Conservation (phyloP, 352 stramenopile species). For the Phytophthora crassamura region DNA sequence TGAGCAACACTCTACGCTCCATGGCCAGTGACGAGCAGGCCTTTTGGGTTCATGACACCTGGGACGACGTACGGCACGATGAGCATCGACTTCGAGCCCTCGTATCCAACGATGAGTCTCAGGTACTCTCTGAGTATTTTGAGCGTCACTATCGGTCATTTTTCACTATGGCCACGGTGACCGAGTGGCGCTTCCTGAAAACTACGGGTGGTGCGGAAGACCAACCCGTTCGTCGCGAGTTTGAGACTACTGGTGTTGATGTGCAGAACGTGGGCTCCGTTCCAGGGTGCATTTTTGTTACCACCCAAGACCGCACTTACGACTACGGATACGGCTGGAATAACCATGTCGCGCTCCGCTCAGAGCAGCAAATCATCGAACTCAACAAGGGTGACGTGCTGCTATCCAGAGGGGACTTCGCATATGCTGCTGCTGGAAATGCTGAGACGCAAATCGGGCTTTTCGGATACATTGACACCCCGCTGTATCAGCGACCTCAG, state of each 20-base stretch:
- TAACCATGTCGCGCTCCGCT: not conserved
- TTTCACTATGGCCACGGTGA: not conserved
- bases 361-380: not conserved
- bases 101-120: not conserved
- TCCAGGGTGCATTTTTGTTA: not conserved
- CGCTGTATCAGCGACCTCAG: not conserved
- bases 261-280: not conserved
- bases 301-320: slow-evolving; percentile 1
- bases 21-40: not conserved
- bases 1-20: not conserved
- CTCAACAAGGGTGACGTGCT: slow-evolving; percentile 9
- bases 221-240: not conserved
- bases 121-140: not conserved
- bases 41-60: not conserved
- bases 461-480: not conserved
- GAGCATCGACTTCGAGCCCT: not conserved
- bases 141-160: slow-evolving; percentile 5
- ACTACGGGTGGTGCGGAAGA: not conserved
- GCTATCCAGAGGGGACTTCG: slow-evolving; percentile 5
- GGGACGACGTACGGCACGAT: not conserved
- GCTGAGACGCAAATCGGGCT: not conserved
- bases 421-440: slow-evolving; percentile 1
- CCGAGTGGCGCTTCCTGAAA: not conserved
- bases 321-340: slow-evolving; percentile 11
- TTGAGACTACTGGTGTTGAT: not conserved